phyloP scores from a whole-genome alignment of 371 early-diverging fungal species.

The Capillidium heterosporum region DNA sequence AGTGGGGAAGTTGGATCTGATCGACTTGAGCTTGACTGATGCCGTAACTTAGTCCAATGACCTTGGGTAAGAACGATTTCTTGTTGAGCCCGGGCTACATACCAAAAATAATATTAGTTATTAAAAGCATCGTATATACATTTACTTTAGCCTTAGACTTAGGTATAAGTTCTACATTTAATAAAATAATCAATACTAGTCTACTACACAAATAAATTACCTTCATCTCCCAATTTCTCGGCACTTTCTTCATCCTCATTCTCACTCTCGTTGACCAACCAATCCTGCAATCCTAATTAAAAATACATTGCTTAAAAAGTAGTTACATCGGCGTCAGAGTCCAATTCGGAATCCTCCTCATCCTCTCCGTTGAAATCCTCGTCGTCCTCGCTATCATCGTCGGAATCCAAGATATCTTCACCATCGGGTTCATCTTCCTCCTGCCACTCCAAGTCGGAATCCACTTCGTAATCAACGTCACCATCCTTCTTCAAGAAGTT shows the following conservation, averaged over 20 bases:
- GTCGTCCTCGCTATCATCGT: neutral
- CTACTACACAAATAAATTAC: neutral
- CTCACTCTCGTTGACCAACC: neutral
- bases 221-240: neutral
- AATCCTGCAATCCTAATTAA: neutral
- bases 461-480: neutral
- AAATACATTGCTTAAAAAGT: neutral
- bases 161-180: too few relatives aligned
- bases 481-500: slow-evolving; percentile 1
- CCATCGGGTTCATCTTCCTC: neutral
- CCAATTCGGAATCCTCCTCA: neutral
- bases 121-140: too few relatives aligned
- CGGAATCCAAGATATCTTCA: neutral
- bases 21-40: too few relatives aligned
- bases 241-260: neutral
- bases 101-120: too few relatives aligned
- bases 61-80: too few relatives aligned
- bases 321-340: neutral
- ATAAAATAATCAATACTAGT: too few relatives aligned
- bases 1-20: too few relatives aligned
- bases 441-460: neutral
- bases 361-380: neutral
- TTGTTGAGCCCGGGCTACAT: too few relatives aligned
- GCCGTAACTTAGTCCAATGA: too few relatives aligned
- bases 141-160: too few relatives aligned